Conservation (phyloP, 2,329 filamentous ascomycete species). For the Aspergillus uvarum region DNA sequence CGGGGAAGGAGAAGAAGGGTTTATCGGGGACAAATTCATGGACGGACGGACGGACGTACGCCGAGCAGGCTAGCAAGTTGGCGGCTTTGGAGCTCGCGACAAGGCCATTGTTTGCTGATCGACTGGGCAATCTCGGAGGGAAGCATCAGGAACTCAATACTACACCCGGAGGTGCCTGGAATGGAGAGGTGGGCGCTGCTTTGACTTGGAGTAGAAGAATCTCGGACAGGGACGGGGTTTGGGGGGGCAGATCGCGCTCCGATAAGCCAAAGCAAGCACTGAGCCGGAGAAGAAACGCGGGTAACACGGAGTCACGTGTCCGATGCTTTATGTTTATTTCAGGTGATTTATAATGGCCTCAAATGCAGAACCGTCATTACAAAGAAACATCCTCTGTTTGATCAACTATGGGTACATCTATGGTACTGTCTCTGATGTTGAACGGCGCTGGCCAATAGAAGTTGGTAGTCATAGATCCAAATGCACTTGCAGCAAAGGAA, state of each 20-base stretch:
- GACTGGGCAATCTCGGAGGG: conserved; percentile 34
- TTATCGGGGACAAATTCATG: conserved; percentile 15
- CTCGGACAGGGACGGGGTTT: background rate
- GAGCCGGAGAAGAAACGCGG: background rate
- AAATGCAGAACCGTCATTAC: too few species aligned
- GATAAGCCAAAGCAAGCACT: background rate
- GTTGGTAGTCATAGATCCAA: conserved; percentile 16
- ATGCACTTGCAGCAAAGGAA: background rate
- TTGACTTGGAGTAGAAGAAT: background rate
- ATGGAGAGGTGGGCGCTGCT: background rate
- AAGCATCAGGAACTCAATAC: conserved; percentile 25
- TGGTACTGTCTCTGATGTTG: conserved; percentile 29
- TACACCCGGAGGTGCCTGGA: background rate
- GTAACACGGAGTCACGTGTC: conserved; percentile 3
- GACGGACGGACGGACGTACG: conserved; percentile 27
- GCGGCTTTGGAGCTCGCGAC: conserved; percentile 43
- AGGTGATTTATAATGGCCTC: too few species aligned
- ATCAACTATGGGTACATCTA: conserved; percentile 38
- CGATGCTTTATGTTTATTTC: background rate
- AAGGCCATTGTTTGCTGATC: conserved; percentile 45
- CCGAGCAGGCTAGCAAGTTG: conserved; percentile 44
- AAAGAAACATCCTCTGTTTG: conserved; percentile 12
- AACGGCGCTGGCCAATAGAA: conserved; percentile 17
- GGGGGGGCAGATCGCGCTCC: background rate
- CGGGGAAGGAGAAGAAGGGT: background rate